A percentile compares a stretch with the other conserved stretches of the same genome.
These are phyloP conservation scores for Tothia fuscella DNA, from an alignment of 2,329 filamentous ascomycete genomes.

Conservation along the genomic window DNA sequence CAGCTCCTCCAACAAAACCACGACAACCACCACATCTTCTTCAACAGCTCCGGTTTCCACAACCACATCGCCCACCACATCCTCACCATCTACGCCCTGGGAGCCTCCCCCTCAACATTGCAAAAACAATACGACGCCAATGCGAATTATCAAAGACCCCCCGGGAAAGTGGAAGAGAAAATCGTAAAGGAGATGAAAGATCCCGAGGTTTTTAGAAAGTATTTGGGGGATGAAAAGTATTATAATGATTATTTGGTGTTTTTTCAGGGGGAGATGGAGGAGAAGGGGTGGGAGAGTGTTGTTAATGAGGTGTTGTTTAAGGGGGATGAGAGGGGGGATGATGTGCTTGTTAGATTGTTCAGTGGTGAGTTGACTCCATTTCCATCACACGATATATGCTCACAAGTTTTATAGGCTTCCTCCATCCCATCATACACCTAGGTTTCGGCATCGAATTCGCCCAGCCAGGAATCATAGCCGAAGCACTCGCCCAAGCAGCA, in stretches of 20 bases:
- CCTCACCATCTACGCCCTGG: constrained; percentile 64
- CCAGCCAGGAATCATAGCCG: constrained; percentile 69
- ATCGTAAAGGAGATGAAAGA: constrained; percentile 46
- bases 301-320: constrained; percentile 59
- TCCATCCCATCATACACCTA: constrained; percentile 75
- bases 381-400: neutral
- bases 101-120: constrained; percentile 49
- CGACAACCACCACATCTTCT: constrained; percentile 65
- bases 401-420: constrained; percentile 40
- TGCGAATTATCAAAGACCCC: constrained; percentile 51
- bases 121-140: constrained; percentile 55
- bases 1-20: constrained; percentile 67
- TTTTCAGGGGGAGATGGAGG: constrained; percentile 62
- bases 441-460: constrained; percentile 75
- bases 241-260: constrained; percentile 68
- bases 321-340: constrained; percentile 51
- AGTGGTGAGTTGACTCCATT: constrained; percentile 34
- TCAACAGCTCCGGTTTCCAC: constrained; percentile 64
- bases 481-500: constrained; percentile 65
- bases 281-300: constrained; percentile 48
- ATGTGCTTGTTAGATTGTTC: constrained; percentile 57
- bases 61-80: constrained; percentile 73
- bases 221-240: constrained; percentile 50
- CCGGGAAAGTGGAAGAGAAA: constrained; percentile 33
- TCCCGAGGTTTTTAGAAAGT: constrained; percentile 42